Evolutionary conservation across 495 filamentous ascomycete species (phyloP), one percentile per base, ranked within the genome.

Genomic region (Penicillium parvum): DNA sequence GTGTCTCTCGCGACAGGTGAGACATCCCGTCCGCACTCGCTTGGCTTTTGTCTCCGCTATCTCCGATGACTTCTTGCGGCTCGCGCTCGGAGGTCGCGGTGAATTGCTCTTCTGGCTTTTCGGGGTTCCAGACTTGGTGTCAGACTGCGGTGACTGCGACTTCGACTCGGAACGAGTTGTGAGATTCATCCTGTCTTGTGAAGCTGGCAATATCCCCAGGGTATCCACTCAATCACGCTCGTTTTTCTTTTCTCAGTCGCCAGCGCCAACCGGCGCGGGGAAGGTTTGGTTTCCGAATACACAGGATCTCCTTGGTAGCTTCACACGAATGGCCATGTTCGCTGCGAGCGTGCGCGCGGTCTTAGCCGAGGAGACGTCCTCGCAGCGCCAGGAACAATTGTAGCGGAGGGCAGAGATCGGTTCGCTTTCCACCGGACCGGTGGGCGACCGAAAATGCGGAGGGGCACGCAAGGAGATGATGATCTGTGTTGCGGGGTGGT

Each of bases 1-100:
- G 65, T 88, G 84, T 26, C 85, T 71, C 56, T 87, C 82, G 40
- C 85, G 77, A 60, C 85, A 90, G 5, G 85, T 90, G 20, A 90
- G 64, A 54, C 85, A 90, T 15, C 85, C 85, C 7, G 85, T 90
- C 17, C 85, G 79, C 8, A 87, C 84, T 29, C 85, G 68, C 55
- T 75, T 81, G 14, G 82, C 77, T 55, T 85, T 87, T n/a, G 50
- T 58, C 21, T 58, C 52, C 11, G 53, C 37, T 7, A 43, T 37
- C 12, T 67, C 55, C 10, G 54, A 33, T 26, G 48, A 34, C 22
- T 56, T 61, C 16, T 60, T 60, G 27, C 55, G 56, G 20, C 40
- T 53, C 33, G 40, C 42, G 40, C 41, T 48, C 2, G 45, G 32
- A 9, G 40, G 32, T 29, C 43, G 49, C 36, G 59, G 32, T 43